Conservation (phyloP, 2,329 filamentous ascomycete genomes). For the Penicillium nordicum region DNA sequence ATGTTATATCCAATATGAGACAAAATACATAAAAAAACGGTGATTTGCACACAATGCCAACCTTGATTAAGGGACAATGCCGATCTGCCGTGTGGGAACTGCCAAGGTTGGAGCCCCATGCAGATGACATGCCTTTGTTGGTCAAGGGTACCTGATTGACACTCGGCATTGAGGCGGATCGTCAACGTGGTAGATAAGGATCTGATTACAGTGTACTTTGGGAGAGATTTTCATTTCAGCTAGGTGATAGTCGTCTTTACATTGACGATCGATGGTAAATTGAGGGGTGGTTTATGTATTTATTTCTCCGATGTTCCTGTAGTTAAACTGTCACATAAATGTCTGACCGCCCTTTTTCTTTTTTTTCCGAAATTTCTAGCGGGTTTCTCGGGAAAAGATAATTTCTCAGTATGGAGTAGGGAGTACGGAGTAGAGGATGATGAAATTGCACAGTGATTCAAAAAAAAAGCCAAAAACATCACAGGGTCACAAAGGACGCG, state of each 20-base stretch:
- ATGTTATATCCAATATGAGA: not conserved
- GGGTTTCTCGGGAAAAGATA: constrained; percentile 21
- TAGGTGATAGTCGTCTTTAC: not conserved
- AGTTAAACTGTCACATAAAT: not conserved
- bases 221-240: not conserved
- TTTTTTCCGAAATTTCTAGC: constrained; percentile 14
- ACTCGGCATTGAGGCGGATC: constrained; percentile 11
- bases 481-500: constrained; percentile 11
- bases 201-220: constrained; percentile 5
- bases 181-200: constrained; percentile 11
- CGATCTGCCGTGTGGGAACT: constrained; percentile 39
- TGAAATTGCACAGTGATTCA: not conserved
- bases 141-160: constrained; percentile 17
- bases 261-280: not conserved
- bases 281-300: not conserved
- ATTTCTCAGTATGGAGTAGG: not conserved
- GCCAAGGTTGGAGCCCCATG: constrained; percentile 34
- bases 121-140: constrained; percentile 31
- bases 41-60: constrained; percentile 19
- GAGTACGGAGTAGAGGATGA: not conserved
- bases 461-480: not conserved
- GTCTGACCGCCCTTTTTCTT: constrained; percentile 14
- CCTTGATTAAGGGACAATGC: constrained; percentile 30
- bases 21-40: constrained; percentile 5
- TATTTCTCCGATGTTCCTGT: constrained; percentile 15